Percentiles rank a stretch among this genome's conserved stretches.
These are phyloP conservation scores for Aspergillus thermomutatus DNA, from an alignment of 2,329 filamentous ascomycete genomes.

Conservation along the genomic window DNA sequence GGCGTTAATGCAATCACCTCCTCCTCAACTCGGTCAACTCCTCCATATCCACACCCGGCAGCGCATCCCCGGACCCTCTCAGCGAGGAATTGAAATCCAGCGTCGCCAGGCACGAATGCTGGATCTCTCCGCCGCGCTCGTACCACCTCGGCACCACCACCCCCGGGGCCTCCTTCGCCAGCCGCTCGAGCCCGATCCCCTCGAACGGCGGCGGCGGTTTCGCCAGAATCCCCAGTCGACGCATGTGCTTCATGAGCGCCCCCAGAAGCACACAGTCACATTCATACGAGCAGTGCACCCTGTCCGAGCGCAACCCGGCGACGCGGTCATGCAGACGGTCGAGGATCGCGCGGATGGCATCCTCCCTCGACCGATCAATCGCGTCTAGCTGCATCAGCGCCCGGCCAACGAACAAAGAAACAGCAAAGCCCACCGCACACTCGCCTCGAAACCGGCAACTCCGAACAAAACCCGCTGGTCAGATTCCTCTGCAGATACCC, in stretches of 20 bases:
- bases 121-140: background rate
- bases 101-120: background rate
- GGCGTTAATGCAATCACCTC: no score
- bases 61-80: background rate
- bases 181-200: background rate
- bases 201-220: background rate
- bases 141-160: background rate
- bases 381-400: background rate
- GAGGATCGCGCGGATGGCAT: background rate
- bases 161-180: background rate
- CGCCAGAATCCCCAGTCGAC: background rate
- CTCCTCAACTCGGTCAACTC: background rate
- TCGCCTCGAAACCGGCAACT: background rate
- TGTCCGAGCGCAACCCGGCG: background rate
- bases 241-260: background rate
- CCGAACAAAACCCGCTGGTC: background rate
- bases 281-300: background rate
- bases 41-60: background rate
- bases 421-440: background rate
- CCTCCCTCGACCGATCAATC: background rate
- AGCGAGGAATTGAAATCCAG: background rate
- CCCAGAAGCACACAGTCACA: background rate
- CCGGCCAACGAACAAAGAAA: no score
- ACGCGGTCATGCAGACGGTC: background rate
- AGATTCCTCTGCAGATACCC: background rate